Percentiles rank a stretch among this genome's conserved stretches.
Evolutionary conservation across 2,329 filamentous ascomycete species (phyloP).

Genomic region (Talaromyces pinophilus): DNA sequence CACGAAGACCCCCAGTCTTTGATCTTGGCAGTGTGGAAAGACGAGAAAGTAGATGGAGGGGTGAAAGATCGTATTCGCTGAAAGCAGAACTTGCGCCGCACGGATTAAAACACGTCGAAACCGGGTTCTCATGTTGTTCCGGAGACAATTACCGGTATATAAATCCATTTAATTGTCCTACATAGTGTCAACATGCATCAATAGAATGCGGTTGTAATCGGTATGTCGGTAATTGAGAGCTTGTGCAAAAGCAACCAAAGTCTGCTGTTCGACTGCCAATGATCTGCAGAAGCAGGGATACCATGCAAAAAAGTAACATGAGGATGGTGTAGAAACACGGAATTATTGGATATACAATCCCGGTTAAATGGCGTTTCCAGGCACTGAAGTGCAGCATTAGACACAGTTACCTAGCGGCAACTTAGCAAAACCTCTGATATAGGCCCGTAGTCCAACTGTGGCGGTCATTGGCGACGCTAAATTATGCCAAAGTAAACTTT

Average conservation of each 20-base stretch:
- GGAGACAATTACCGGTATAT: neutral
- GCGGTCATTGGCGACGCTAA: neutral
- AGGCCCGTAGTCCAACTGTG: neutral
- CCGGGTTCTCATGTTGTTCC: neutral
- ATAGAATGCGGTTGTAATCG: neutral
- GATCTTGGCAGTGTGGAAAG: neutral
- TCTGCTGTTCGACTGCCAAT: neutral
- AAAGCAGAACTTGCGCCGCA: neutral
- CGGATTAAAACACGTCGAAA: neutral
- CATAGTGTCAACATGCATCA: neutral
- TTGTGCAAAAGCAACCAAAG: neutral
- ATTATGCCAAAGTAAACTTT: neutral
- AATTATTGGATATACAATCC: neutral
- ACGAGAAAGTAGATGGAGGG: neutral
- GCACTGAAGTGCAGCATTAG: neutral
- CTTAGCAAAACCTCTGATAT: neutral
- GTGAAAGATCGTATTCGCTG: neutral
- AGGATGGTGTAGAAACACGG: neutral
- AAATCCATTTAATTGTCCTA: neutral
- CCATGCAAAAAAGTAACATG: neutral
- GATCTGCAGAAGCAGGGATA: neutral
- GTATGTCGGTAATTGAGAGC: neutral
- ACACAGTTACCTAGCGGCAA: neutral
- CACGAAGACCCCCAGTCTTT: neutral
- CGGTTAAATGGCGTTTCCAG: neutral